Evolutionary conservation across 176 grass and related monocot species (phyloP), one percentile per base, ranked within the genome.

Genomic region (Leersia perrieri): DNA sequence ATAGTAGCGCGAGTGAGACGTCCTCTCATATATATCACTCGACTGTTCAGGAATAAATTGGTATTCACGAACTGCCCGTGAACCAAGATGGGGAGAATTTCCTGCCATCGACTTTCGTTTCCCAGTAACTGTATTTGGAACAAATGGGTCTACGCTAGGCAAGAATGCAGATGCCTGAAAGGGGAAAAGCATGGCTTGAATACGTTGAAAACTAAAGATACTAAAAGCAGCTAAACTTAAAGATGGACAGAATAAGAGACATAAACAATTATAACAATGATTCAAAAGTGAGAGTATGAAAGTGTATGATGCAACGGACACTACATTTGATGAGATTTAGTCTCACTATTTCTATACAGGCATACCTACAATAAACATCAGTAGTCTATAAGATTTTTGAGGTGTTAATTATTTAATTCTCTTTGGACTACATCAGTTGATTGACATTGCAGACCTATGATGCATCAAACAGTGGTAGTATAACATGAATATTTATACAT

Each of bases 21-120:
- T 78, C 82, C 84, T 87, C 70, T 98, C 95, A 86, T 89, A 83
- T 70, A 74, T 72, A 71, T 90, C 89, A 65, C 71, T 91, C 69
- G 95, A 79, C 65, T 93, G 90, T 68, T 99, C 88, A 22, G 96
- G 90, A 72, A 99, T 82, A 88, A 99, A 99, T 61, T 91, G 96
- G 26, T 95, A 93, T 57, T 95, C 96, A 58, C 74, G 90, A 70
- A 87, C 86, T 73, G 90, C 79, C n/a, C 74, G 89, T 77, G 89
- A 76, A 68, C 89, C 82, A 80, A 76, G 63, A 60, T 83, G 95
- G 74, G 87, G 82, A 25, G 85, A 87, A 83, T 74, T 87, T 53
- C 86, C 80, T 62, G 36, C 31, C 74, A 77, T 27, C 33, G 76
- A 84, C 73, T 99, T 99, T 47, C 82, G 83, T 40, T 93, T 95